Evolutionary conservation across 2,329 filamentous ascomycete genomes (phyloP), one percentile per base, ranked within the genome.

Genomic region (Mycosphaerella arachidis): DNA sequence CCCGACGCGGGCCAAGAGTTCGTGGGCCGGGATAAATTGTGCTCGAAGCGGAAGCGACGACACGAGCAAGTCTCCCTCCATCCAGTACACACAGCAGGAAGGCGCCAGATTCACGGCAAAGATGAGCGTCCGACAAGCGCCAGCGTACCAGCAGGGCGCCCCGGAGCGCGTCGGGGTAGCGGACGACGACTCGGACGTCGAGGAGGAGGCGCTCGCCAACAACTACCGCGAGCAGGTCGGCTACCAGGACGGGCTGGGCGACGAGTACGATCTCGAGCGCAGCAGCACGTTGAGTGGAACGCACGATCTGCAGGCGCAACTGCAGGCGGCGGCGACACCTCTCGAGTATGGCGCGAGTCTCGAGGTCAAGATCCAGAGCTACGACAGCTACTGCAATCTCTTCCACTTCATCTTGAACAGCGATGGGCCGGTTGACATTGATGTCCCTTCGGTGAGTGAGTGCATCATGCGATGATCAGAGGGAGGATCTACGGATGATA

Each of bases 331-430:
- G 61, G 94, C 94, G 66, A 93, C 94, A 72, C 94, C 94, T 55
- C 84, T 99, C 68, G 94, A 99, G 76, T 97, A 96, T 78, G 92
- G 94, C 73, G 94, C 94, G 52, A 91, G 92, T 35, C 84, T 99
- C 58, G 94, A 97, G 78, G 90, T 91, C 77, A 97, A 97, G 81
- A 97, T 97, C 81, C 88, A 91, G 77, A 97, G 92, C 81, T 99
- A 99, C 83, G 94, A 99, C 81, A 91, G 91, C 76, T 99, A 99
- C 85, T 99, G 94, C 87, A 96, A 91, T 78, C 82, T 99, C 71
- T 99, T 99, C 82, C 94, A 99, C 82, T 97, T 91, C 80, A 97
- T 99, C 77, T 83, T 99, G 75, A 99, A 99, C 85, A 97, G 93
- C 54, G 94, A 97, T 69, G 94, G 94, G n/a, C 94, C 94, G 16